Conservation (phyloP, 2,329 filamentous ascomycete genomes). For the Periconia sp. region DNA sequence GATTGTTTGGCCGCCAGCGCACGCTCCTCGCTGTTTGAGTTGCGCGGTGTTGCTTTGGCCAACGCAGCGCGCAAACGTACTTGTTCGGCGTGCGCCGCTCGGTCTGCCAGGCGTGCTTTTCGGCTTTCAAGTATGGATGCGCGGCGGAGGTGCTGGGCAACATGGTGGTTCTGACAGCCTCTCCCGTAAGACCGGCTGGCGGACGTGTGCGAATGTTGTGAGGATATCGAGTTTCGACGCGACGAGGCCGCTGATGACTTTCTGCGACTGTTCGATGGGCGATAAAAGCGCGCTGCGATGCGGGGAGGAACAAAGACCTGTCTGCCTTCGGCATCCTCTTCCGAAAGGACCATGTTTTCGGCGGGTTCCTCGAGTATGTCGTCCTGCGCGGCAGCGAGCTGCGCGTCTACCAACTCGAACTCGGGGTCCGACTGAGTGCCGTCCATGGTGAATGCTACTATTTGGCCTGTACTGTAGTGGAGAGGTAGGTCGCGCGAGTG, state of each 20-base stretch:
- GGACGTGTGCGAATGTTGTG: conserved; percentile 74
- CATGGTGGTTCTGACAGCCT: conserved; percentile 73
- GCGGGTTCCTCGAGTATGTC: conserved; percentile 51
- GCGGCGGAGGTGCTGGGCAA: conserved; percentile 79
- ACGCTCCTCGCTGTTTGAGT: conserved; percentile 73
- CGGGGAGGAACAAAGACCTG: conserved; percentile 72
- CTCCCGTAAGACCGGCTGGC: conserved; percentile 60
- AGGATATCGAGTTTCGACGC: conserved; percentile 80
- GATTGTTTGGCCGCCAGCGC: conserved; percentile 79
- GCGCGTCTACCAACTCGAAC: conserved; percentile 35
- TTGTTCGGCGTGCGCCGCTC: conserved; percentile 82
- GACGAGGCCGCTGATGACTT: conserved; percentile 80
- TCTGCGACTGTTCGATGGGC: conserved; percentile 67
- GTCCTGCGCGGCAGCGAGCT: conserved; percentile 40
- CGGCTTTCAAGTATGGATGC: conserved; percentile 82
- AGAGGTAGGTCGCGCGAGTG: conserved; percentile 24
- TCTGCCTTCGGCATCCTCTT: conserved; percentile 45
- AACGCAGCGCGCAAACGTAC: conserved; percentile 77
- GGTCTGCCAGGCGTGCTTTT: conserved; percentile 78
- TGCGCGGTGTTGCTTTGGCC: conserved; percentile 72
- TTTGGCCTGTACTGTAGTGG: not conserved
- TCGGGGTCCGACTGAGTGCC: conserved; percentile 43
- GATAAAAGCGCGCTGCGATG: conserved; percentile 80
- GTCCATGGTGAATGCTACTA: conserved; percentile 17
- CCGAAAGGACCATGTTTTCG: conserved; percentile 48